These are phyloP conservation scores for Claviceps citrina DNA, from an alignment of 2,329 filamentous ascomycete species.

Conservation along the genomic window DNA sequence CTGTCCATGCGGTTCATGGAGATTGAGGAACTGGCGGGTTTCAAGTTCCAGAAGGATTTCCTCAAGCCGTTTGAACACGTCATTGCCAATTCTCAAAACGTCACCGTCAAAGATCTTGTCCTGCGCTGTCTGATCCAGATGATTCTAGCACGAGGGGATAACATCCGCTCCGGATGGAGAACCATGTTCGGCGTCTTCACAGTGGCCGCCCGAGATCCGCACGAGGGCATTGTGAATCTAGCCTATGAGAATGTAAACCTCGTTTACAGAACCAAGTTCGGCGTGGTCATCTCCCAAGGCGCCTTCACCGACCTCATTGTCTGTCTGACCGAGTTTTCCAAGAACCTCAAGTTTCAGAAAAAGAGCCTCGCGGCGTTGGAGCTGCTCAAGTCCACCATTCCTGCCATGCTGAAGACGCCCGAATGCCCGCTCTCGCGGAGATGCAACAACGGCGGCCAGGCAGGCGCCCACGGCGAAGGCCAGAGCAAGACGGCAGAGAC, in stretches of 20 bases:
- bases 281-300: slow-evolving; percentile 87
- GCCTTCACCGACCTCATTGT: slow-evolving; percentile 94
- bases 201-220: slow-evolving; percentile 80
- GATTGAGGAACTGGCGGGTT: slow-evolving; percentile 90
- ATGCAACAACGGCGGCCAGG: slow-evolving; percentile 16
- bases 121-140: slow-evolving; percentile 93
- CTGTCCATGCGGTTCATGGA: slow-evolving; percentile 98
- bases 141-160: slow-evolving; percentile 93
- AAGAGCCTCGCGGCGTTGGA: slow-evolving; percentile 95
- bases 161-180: slow-evolving; percentile 94
- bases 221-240: slow-evolving; percentile 90
- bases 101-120: slow-evolving; percentile 94
- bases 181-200: slow-evolving; percentile 99
- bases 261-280: slow-evolving; percentile 90
- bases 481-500: slow-evolving; percentile 28
- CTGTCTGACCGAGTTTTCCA: slow-evolving; percentile 94
- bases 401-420: slow-evolving; percentile 86
- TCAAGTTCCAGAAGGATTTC: slow-evolving; percentile 99
- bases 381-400: slow-evolving; percentile 80
- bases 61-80: slow-evolving; percentile 97
- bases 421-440: slow-evolving; percentile 79
- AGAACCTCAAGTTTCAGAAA: slow-evolving; percentile 97
- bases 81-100: slow-evolving; percentile 78
- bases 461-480: slow-evolving; percentile 25
- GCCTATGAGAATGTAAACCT: slow-evolving; percentile 94